These are phyloP conservation scores for Pichia occidentalis DNA, from an alignment of 805 yeast species.

Conservation along the genomic window DNA sequence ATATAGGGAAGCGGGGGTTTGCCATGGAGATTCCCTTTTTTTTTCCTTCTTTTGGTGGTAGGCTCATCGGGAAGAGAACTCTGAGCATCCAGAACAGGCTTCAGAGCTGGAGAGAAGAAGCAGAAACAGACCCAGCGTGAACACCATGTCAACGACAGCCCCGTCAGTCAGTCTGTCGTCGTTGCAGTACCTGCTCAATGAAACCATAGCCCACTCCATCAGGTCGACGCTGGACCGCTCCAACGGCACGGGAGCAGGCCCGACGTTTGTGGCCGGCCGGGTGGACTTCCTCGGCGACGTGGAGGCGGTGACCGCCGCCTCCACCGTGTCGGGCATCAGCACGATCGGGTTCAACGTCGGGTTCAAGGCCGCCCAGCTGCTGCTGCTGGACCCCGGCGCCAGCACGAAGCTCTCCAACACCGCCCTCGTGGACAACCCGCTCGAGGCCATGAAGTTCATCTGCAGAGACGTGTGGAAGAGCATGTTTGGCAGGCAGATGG, in stretches of 20 bases:
- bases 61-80: no score
- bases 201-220: constrained; percentile 7
- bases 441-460: constrained; percentile 84
- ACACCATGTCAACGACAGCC: no score
- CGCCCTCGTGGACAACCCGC: constrained; percentile 25
- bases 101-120: no score
- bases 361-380: constrained; percentile 17
- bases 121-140: no score
- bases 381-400: constrained; percentile 38
- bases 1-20: no score
- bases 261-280: not conserved
- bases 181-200: constrained; percentile 7
- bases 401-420: constrained; percentile 3
- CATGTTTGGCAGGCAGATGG: constrained; percentile 80
- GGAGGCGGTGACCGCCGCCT: not conserved
- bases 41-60: no score
- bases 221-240: constrained; percentile 2
- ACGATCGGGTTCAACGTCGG: constrained; percentile 16
- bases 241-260: no score
- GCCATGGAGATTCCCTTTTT: no score
- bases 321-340: constrained; percentile 6
- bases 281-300: not conserved
- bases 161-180: constrained; percentile 3
- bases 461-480: constrained; percentile 89
- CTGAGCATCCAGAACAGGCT: no score